A percentile compares a stretch with the other conserved stretches of the same genome.
Conservation (phyloP, 305 asterid genomes). For the Rubia tinctorum region DNA sequence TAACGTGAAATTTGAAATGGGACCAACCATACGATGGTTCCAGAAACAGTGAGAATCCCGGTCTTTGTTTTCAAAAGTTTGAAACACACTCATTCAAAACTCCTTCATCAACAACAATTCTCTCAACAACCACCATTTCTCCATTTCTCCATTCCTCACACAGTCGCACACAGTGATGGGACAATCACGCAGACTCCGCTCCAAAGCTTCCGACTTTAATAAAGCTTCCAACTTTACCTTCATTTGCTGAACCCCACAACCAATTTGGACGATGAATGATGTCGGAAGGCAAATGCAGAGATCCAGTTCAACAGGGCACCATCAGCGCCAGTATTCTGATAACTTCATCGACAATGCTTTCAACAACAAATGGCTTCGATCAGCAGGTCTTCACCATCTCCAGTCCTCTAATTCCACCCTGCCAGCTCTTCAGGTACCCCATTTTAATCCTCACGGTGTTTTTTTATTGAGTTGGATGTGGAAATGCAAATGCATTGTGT, state of each 20-base stretch:
- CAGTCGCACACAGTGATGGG: neutral
- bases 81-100: neutral
- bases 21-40: neutral
- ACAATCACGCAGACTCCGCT: neutral
- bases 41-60: slow-evolving; percentile 15
- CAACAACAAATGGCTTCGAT: slow-evolving; percentile 42
- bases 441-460: neutral
- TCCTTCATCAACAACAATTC: slow-evolving; percentile 3
- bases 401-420: slow-evolving; percentile 31
- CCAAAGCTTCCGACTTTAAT: slow-evolving; percentile 11
- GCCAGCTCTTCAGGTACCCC: slow-evolving; percentile 36
- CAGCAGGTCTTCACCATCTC: slow-evolving; percentile 44
- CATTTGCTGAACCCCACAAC: neutral
- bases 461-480: neutral
- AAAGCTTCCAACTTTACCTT: slow-evolving; percentile 9
- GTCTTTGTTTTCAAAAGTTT: slow-evolving; percentile 29
- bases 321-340: slow-evolving; percentile 25
- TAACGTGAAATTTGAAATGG: too few species aligned
- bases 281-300: slow-evolving; percentile 34
- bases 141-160: neutral
- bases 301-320: slow-evolving; percentile 31
- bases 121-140: slow-evolving; percentile 16
- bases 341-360: slow-evolving; percentile 35
- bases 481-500: neutral
- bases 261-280: slow-evolving; percentile 15